phyloP scores from a whole-genome alignment of 345 rosid species.

The Pistacia vera region DNA sequence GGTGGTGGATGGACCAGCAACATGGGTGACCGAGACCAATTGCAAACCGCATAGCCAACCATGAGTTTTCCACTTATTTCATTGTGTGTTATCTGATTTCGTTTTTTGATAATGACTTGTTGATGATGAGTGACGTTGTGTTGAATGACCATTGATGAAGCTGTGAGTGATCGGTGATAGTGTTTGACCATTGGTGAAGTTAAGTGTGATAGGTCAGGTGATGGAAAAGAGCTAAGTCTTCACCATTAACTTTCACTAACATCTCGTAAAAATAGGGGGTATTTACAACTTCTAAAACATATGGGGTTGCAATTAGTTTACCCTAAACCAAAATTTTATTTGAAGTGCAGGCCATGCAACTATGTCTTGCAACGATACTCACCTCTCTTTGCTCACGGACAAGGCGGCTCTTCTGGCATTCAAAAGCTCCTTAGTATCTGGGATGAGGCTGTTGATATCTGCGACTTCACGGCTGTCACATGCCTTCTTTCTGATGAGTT shows the following conservation, averaged over 20 bases:
- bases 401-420: slow-evolving; percentile 51
- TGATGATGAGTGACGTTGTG: too few relatives aligned
- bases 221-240: slow-evolving; percentile 28
- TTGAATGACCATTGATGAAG: too few relatives aligned
- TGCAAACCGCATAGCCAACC: too few relatives aligned
- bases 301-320: neutral
- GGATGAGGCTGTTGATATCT: slow-evolving; percentile 37
- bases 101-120: too few relatives aligned
- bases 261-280: too few relatives aligned
- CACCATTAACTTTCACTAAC: neutral
- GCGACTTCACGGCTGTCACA: slow-evolving; percentile 43
- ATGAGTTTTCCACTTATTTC: too few relatives aligned
- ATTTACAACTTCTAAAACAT: slow-evolving; percentile 12
- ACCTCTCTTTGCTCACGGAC: slow-evolving; percentile 39
- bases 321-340: slow-evolving; percentile 19
- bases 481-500: slow-evolving; percentile 41
- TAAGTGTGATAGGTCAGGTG: too few relatives aligned
- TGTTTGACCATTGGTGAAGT: too few relatives aligned
- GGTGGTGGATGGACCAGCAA: too few relatives aligned
- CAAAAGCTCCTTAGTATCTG: slow-evolving; percentile 41
- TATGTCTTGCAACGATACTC: slow-evolving; percentile 14
- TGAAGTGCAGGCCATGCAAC: slow-evolving; percentile 8
- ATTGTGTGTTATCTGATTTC: too few relatives aligned
- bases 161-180: too few relatives aligned
- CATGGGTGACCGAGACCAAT: too few relatives aligned